Percentiles rank a stretch among this genome's conserved stretches.
phyloP scores from a whole-genome alignment of 768 basidiomycete species.

The Pholiota conissans region DNA sequence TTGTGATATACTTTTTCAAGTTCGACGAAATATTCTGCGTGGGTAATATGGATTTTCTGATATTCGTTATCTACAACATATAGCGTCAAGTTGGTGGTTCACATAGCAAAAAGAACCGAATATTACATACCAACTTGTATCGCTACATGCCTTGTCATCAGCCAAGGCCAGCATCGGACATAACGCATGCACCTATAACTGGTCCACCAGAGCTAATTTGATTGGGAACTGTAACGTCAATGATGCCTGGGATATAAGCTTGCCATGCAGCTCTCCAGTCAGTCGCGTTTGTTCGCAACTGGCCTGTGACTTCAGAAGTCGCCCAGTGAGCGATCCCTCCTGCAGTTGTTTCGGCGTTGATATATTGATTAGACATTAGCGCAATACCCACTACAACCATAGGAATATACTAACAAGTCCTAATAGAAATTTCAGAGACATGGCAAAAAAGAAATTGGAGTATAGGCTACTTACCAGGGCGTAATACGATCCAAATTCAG shows the following conservation, averaged over 20 bases:
- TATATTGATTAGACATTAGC: conserved; percentile 41
- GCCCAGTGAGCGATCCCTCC: conserved; percentile 74
- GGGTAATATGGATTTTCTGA: conserved; percentile 45
- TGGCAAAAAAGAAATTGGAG: not conserved
- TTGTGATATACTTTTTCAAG: conserved; percentile 55
- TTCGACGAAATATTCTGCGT: conserved; percentile 60
- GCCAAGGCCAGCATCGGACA: not conserved
- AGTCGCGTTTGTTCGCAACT: conserved; percentile 71
- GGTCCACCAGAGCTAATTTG: conserved; percentile 76
- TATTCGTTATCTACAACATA: conserved; percentile 82
- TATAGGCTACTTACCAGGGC: conserved; percentile 56
- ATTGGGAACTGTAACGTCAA: conserved; percentile 56
- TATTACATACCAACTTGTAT: conserved; percentile 27
- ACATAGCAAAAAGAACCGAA: not conserved
- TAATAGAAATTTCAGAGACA: conserved; percentile 13
- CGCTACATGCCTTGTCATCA: conserved; percentile 16
- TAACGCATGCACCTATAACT: conserved; percentile 55
- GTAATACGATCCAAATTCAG: conserved; percentile 77
- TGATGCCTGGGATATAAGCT: conserved; percentile 68
- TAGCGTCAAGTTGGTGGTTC: too few relatives aligned
- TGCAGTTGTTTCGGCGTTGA: conserved; percentile 81
- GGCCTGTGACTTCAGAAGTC: conserved; percentile 64
- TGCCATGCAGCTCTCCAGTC: conserved; percentile 74
- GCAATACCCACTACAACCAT: not conserved
- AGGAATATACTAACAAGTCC: conserved; percentile 35